Base-by-base conservation (phyloP, 495 filamentous ascomycete species). In the Hyaloscypha bicolor region DNA sequence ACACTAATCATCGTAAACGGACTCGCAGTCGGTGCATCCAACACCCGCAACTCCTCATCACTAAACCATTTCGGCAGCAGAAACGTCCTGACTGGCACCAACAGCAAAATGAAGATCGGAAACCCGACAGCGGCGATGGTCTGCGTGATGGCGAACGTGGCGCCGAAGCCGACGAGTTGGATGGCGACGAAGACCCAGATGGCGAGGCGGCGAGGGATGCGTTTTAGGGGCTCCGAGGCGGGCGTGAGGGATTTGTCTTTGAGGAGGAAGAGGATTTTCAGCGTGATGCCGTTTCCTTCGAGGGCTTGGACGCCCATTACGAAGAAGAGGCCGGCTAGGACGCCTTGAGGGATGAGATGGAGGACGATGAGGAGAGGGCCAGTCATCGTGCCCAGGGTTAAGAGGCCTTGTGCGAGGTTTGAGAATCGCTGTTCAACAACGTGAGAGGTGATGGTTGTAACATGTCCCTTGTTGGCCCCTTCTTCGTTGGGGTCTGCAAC, bases 41-140 rank as follows among this genome's bases (percentile, higher is more conserved):
- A 75, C 3, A 88, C 72, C 0, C 75, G 74, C 52, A 98, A 75
- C 79, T 97, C 94, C 70, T 88, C 82, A 0, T 78, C 70, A 0
- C 79, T 81, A 69, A 97, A 91, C 77, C 84, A 88, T 51, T 79
- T 78, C 4, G 93, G 93, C 66, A 98, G 71, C n/a, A 94, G 52
- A 62, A 89, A 82, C 9, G 88, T 88, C 9, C 94, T 80, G 1
- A 91, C 75, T 0, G 94, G 94, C n/a, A 97, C 89, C 19, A 97
- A 78, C 21, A 87, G 71, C 14, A 96, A 73, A 73, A 98, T 96
- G 63, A 97, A 86, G 9, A 97, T 86, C 4, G 94, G 94, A 74
- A 97, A 98, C 3, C 94, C 92, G 51, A 98, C 95, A 19, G 94
- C 94, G 9, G 92, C 94, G 59, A 97, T 92, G 0, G 94, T 97